Evolutionary conservation across 2,329 filamentous ascomycete species (phyloP), one percentile per base, ranked within the genome.

Genomic region (Aspergillus quadrilineatus): DNA sequence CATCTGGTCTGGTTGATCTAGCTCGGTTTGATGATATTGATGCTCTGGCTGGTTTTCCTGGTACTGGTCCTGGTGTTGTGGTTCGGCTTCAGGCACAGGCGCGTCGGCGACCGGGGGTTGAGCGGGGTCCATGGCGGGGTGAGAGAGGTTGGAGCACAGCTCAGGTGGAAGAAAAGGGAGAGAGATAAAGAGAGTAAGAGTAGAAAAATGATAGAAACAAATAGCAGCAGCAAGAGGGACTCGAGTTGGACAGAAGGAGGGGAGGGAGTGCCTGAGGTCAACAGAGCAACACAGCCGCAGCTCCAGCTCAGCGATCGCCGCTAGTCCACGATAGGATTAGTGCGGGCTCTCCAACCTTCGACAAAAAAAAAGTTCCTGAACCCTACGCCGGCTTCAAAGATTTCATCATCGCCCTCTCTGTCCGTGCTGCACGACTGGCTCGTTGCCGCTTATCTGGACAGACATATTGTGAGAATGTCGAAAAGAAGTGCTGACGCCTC

Each of bases 401-500:
- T 50, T 48, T 63, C 57, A 49, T 45, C 52, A 56, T 55, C 53
- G 54, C 51, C 55, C 50, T 51, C 50, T 59, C 46, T 29, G 44
- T 34, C 53, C 60, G 53, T 63, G 63, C 53, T 50, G 62, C 52
- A 59, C 63, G 61, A 64, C 62, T 63, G 60, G 63, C 53, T 64
- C 60, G 58, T 62, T 53, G 52, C 60, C 53, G 53, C 36, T 22
- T 41, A 45, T 44, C 32, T 26, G 56, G 34, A 47, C 36, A 9
- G 22, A 42, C 14, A 10, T 28, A 43, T 17, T 47, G 22, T 22
- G n/a, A 54, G 55, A 55, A 87, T 87, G 85, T 80, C 82, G 43
- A 87, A 87, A 71, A 78, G 85, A 71, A 74, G 79, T 32, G 83
- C 82, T 56, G 83, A 86, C 59, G 69, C 78, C 45, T 72, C 76